phyloP scores from a whole-genome alignment of 2,329 filamentous ascomycete genomes.

The Clonostachys byssicola region DNA sequence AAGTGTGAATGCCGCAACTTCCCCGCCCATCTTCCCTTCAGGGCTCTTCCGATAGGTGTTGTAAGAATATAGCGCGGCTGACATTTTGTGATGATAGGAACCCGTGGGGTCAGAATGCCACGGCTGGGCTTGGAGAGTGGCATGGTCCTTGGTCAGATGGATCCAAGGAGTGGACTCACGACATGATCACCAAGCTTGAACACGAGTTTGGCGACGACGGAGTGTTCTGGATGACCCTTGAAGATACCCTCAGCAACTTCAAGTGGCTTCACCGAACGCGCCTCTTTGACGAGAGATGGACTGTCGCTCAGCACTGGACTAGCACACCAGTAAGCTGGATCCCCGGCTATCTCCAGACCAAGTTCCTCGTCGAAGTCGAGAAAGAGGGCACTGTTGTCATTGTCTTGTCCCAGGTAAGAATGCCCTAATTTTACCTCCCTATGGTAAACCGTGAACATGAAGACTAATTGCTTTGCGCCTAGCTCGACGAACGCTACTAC shows the following conservation, averaged over 20 bases:
- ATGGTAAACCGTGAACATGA: neutral
- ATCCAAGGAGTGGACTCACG: conserved; percentile 68
- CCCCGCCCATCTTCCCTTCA: too few species aligned
- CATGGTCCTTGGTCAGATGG: conserved; percentile 71
- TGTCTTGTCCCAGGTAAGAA: conserved; percentile 30
- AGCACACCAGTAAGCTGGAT: conserved; percentile 37
- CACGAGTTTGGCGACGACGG: conserved; percentile 69
- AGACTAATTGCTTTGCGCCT: conserved; percentile 1
- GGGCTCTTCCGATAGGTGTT: too few species aligned
- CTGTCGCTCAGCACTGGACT: conserved; percentile 37
- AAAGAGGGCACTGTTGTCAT: conserved; percentile 35
- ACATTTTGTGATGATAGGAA: conserved; percentile 40
- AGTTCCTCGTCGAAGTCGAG: conserved; percentile 35
- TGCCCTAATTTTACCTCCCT: neutral
- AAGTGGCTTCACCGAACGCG: conserved; percentile 37
- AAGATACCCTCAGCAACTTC: conserved; percentile 39
- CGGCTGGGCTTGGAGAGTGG: conserved; percentile 52
- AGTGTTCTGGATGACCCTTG: conserved; percentile 40
- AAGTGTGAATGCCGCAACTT: conserved; percentile 3
- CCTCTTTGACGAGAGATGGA: conserved; percentile 40
- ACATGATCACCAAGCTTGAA: conserved; percentile 64
- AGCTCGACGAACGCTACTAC: conserved; percentile 42
- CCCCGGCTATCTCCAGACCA: conserved; percentile 36
- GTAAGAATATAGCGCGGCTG: too few species aligned
- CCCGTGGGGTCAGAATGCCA: conserved; percentile 60